Conservation (phyloP, 2,329 filamentous ascomycete genomes). For the Monilinia aucupariae region DNA sequence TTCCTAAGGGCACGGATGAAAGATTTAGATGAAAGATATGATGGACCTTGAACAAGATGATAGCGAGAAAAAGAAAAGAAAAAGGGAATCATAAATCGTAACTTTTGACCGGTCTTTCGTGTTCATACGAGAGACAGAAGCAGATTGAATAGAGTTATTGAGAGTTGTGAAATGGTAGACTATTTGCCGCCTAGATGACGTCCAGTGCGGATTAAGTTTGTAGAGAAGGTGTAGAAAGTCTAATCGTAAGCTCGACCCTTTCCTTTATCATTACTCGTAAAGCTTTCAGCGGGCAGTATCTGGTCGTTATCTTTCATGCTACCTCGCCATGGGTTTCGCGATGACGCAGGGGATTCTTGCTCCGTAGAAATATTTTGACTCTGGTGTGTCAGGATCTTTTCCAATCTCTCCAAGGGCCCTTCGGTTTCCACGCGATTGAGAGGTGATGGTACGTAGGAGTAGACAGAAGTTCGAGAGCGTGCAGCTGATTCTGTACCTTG, state of each 20-base stretch:
- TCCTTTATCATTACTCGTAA: not conserved
- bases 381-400: not conserved
- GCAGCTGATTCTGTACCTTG: not conserved
- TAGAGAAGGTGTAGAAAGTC: not conserved
- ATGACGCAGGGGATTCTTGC: not conserved
- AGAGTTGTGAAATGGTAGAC: no score
- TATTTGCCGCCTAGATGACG: not conserved
- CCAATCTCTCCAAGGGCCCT: not conserved
- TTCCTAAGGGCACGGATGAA: not conserved
- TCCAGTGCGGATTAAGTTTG: not conserved
- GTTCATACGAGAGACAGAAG: not conserved
- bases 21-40: not conserved
- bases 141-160: not conserved
- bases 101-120: not conserved
- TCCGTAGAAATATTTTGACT: not conserved
- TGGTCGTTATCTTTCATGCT: not conserved
- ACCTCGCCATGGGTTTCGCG: not conserved
- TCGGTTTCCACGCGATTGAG: conserved; percentile 1
- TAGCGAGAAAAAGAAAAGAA: not conserved
- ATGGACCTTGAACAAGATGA: not conserved
- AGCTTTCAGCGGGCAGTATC: not conserved
- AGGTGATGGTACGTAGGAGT: not conserved
- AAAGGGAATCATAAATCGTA: not conserved
- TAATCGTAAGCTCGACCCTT: not conserved
- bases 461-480: not conserved